Evolutionary conservation across 305 asterid genomes (phyloP), one percentile per base, ranked within the genome.

Genomic region (Rubia balearica): DNA sequence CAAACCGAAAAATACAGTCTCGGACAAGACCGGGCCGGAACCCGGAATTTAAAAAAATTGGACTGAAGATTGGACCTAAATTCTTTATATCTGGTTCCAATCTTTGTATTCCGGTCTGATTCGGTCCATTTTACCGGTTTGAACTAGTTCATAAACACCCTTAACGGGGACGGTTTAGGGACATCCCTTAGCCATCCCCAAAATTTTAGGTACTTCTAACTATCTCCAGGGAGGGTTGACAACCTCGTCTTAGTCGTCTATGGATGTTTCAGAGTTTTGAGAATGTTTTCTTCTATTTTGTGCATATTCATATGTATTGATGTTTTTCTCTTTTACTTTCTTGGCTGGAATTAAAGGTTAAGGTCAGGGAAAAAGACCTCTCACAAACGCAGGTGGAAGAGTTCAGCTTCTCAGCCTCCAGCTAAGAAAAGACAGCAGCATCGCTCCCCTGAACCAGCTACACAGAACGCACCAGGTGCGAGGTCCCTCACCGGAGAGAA

Each of bases 371-470:
- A 77, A 75, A 66, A 70, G 69, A 71, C 80, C 8, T 56, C 80
- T 11, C 82, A 82, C 59, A 78, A 72, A 69, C 82, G 87, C 55
- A 83, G 77, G 77, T 74, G 87, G 24, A 83, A 75, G 77, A 27
- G 36, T 46, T 76, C 73, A 38, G 64, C 67, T 21, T n/a, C 81
- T 42, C 80, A 72, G 11, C 73, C 73, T 72, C 85, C 73, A 65
- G 8, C 79, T 42, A 81, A 79, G 85, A 83, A 77, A 79, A 83
- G 62, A 67, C 73, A 77, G 60, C 88, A 78, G 73, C 22, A 68
- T 60, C 77, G 72, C 40, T 84, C 91, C 61, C 88, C 94, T 82
- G 85, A 83, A 17, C 78, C 85, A 17, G 86, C 87, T 73, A 88
- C 84, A 8, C 83, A 84, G 72, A 77, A 73, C 51, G 87, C 77